These are phyloP conservation scores for Clonostachys byssicola DNA, from an alignment of 2,329 filamentous ascomycete species.

Conservation along the genomic window DNA sequence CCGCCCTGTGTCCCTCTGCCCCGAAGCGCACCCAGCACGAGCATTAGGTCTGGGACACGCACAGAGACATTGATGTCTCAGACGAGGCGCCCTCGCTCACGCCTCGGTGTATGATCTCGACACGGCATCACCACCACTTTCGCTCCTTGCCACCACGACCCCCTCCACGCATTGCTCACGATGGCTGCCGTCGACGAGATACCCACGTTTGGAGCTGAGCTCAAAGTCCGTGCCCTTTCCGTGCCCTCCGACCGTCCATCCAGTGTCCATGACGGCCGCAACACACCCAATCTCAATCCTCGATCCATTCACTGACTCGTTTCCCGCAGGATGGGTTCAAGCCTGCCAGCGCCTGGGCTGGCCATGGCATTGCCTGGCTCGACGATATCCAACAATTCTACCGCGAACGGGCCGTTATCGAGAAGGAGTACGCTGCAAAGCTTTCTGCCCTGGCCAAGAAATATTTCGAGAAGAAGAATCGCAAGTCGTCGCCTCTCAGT, in stretches of 20 bases:
- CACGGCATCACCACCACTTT: neutral
- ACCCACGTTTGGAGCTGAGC: conserved; percentile 87
- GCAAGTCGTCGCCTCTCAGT: conserved; percentile 80
- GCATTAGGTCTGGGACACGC: too few species aligned
- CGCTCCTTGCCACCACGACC: neutral
- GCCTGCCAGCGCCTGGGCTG: conserved; percentile 87
- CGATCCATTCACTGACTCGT: neutral
- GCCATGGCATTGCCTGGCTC: conserved; percentile 86
- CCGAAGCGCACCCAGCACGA: too few species aligned
- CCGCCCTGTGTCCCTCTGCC: too few species aligned
- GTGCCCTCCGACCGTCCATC: neutral
- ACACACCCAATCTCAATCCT: too few species aligned
- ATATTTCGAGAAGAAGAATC: conserved; percentile 95
- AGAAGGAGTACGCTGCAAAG: conserved; percentile 94
- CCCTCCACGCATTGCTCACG: neutral
- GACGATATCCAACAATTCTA: conserved; percentile 98
- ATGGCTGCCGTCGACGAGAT: conserved; percentile 82
- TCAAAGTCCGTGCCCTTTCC: conserved; percentile 64
- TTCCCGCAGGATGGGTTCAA: conserved; percentile 83
- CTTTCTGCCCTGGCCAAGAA: conserved; percentile 86
- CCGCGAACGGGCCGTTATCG: conserved; percentile 86
- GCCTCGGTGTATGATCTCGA: too few species aligned
- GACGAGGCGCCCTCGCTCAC: too few species aligned
- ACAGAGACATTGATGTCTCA: too few species aligned
- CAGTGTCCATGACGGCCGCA: too few species aligned